These are phyloP conservation scores for Thyridium curvatum DNA, from an alignment of 2,329 filamentous ascomycete species.

Conservation along the genomic window DNA sequence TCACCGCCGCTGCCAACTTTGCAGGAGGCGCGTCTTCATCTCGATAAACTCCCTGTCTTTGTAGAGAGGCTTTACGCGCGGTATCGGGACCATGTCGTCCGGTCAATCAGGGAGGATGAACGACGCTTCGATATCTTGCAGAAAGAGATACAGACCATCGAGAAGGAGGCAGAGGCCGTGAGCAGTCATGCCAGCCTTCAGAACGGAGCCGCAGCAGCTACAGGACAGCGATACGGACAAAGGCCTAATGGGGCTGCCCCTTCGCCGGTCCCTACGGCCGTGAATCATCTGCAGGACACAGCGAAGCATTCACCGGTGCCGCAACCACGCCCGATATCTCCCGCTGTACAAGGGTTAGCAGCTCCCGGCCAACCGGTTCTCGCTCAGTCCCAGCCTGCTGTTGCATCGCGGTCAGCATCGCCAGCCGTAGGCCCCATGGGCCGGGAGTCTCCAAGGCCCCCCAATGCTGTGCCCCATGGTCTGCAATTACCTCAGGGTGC, in stretches of 20 bases:
- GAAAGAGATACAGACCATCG: constrained; percentile 62
- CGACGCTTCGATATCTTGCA: constrained; percentile 55
- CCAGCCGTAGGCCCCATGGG: too few relatives aligned
- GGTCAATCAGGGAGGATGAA: constrained; percentile 70
- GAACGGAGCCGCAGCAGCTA: background rate
- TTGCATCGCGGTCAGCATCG: background rate
- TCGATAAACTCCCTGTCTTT: constrained; percentile 62
- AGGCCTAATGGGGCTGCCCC: constrained; percentile 8
- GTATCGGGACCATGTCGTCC: constrained; percentile 65
- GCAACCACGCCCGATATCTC: constrained; percentile 2
- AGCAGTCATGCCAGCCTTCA: constrained; percentile 2
- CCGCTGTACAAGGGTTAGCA: background rate
- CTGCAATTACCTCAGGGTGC: constrained; percentile 31
- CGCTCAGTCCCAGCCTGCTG: background rate
- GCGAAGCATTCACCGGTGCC: background rate
- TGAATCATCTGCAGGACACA: too few relatives aligned
- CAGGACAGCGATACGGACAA: constrained; percentile 1
- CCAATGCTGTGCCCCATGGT: constrained; percentile 18
- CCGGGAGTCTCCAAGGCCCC: constrained; percentile 8
- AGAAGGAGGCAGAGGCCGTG: constrained; percentile 26
- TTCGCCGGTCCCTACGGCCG: background rate
- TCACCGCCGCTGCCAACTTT: constrained; percentile 58
- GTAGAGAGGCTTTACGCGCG: constrained; percentile 68
- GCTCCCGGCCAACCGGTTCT: constrained; percentile 1
- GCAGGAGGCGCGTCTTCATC: constrained; percentile 59